Conservation (phyloP, 805 yeast genomes). For the Clavispora fructus region DNA sequence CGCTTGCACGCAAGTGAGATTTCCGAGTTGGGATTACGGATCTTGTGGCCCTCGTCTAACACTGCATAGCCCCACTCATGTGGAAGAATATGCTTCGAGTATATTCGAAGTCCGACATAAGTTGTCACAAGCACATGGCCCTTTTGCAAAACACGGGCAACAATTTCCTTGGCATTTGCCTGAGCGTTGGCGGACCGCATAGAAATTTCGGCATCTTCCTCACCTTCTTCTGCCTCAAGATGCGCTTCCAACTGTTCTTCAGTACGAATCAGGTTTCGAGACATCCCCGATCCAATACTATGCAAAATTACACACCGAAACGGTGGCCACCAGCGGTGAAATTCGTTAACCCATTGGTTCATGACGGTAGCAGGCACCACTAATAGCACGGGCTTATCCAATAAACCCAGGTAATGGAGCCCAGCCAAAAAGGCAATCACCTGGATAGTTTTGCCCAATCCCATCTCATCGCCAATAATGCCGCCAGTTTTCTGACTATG, state of each 20-base stretch:
- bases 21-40: slow-evolving; percentile 88
- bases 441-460: slow-evolving; percentile 92
- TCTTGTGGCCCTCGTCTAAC: slow-evolving; percentile 95
- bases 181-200: slow-evolving; percentile 24
- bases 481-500: slow-evolving; percentile 89
- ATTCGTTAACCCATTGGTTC: slow-evolving; percentile 95
- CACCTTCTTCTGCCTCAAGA: slow-evolving; percentile 38
- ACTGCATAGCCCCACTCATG: slow-evolving; percentile 85
- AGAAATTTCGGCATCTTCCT: slow-evolving; percentile 1
- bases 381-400: slow-evolving; percentile 73
- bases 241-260: slow-evolving; percentile 49
- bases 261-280: slow-evolving; percentile 17
- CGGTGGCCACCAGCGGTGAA: slow-evolving; percentile 98
- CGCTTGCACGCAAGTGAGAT: slow-evolving; percentile 83
- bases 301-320: slow-evolving; percentile 80
- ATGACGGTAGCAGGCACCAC: slow-evolving; percentile 97
- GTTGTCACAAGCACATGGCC: slow-evolving; percentile 92
- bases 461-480: slow-evolving; percentile 97
- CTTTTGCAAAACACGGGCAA: slow-evolving; percentile 51
- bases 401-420: slow-evolving; percentile 70
- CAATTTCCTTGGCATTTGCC: slow-evolving; percentile 41
- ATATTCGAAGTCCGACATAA: slow-evolving; percentile 77
- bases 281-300: slow-evolving; percentile 88
- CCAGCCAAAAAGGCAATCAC: slow-evolving; percentile 89
- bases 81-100: slow-evolving; percentile 57